Conservation (phyloP, 1,284 basidiomycete species). For the Tilletiaria anomala region DNA sequence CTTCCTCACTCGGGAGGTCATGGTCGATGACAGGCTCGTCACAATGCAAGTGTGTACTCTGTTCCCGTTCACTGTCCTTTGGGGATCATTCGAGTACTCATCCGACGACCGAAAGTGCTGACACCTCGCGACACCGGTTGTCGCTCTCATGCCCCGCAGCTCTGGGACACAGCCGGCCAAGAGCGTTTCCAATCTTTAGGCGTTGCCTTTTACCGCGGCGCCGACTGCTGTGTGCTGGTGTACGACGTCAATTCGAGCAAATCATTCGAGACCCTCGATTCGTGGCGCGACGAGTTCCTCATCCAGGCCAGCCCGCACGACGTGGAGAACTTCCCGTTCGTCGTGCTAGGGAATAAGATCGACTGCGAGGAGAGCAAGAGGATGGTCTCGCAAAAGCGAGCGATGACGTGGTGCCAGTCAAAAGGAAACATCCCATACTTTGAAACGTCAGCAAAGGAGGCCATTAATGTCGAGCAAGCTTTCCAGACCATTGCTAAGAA, state of each 20-base stretch:
- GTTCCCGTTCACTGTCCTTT: neutral
- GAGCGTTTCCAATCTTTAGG: conserved; percentile 98
- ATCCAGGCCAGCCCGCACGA: conserved; percentile 84
- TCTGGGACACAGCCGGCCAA: conserved; percentile 99
- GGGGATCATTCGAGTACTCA: neutral
- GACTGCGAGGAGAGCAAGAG: conserved; percentile 98
- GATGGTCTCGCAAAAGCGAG: conserved; percentile 97
- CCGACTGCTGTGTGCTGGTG: conserved; percentile 96
- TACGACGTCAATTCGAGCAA: conserved; percentile 98
- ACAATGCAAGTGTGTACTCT: conserved; percentile 74
- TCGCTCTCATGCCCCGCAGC: conserved; percentile 16
- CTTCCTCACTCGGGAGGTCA: conserved; percentile 84
- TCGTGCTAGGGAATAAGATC: conserved; percentile 92
- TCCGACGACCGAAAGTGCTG: neutral
- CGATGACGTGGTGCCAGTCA: conserved; percentile 99
- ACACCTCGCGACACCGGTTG: conserved; percentile 33
- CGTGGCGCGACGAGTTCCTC: conserved; percentile 38
- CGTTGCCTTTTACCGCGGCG: conserved; percentile 96
- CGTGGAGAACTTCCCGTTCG: conserved; percentile 92
- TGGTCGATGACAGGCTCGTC: conserved; percentile 92
- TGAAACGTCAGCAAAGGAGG: conserved; percentile 98
- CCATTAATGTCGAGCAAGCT: conserved; percentile 98
- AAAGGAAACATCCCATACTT: conserved; percentile 99
- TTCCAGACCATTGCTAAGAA: conserved; percentile 99
- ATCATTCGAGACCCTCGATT: conserved; percentile 69